Evolutionary conservation across 2,329 filamentous ascomycete species (phyloP).

Genomic region (Whalleya microplaca): DNA sequence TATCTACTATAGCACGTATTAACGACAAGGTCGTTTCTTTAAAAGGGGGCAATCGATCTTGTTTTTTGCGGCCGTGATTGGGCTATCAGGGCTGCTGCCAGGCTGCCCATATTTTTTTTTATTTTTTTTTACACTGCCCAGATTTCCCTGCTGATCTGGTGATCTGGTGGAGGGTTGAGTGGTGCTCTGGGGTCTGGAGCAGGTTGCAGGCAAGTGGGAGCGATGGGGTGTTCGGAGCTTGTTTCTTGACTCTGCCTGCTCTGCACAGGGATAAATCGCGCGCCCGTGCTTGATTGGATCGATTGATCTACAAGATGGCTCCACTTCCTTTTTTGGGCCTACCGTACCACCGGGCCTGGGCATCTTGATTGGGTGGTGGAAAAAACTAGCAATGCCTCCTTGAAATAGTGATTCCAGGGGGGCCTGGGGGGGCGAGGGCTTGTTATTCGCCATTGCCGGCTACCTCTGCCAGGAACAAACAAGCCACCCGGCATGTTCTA

Average conservation of each 20-base stretch:
- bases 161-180: too few relatives aligned
- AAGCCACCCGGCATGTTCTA: too few relatives aligned
- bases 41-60: not conserved
- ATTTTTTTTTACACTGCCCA: too few relatives aligned
- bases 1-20: not conserved
- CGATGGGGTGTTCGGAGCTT: slow-evolving; percentile 18
- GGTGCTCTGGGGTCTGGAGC: not conserved
- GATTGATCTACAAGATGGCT: slow-evolving; percentile 17
- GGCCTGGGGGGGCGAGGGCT: too few relatives aligned
- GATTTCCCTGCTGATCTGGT: not conserved
- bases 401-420: not conserved
- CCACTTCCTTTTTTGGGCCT: slow-evolving; percentile 8
- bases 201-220: not conserved
- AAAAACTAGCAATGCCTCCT: not conserved
- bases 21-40: not conserved
- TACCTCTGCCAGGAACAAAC: slow-evolving; percentile 4
- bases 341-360: not conserved
- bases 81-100: too few relatives aligned
- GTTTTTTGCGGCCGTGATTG: not conserved
- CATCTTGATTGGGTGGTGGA: slow-evolving; percentile 8
- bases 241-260: slow-evolving; percentile 25
- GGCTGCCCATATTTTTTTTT: too few relatives aligned
- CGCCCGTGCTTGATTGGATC: slow-evolving; percentile 19
- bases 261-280: slow-evolving; percentile 12
- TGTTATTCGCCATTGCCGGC: not conserved